phyloP scores from a whole-genome alignment of 805 yeast genomes.

The Candida insectorum region DNA sequence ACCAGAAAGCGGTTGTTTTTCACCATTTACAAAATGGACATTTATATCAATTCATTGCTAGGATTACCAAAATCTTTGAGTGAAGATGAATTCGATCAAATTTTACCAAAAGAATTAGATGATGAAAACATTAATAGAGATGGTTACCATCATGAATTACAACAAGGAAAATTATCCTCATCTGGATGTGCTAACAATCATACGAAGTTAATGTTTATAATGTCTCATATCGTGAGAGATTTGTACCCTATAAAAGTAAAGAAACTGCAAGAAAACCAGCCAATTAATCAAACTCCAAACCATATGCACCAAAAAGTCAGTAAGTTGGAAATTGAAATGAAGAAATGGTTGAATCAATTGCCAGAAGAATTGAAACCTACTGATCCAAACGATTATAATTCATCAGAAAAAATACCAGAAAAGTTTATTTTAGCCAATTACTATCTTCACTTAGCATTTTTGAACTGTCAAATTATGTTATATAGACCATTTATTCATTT shows the following conservation, averaged over 20 bases:
- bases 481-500: slow-evolving; percentile 89
- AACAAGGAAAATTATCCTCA: slow-evolving; percentile 57
- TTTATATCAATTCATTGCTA: slow-evolving; percentile 80
- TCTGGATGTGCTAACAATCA: slow-evolving; percentile 84
- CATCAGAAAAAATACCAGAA: slow-evolving; percentile 35
- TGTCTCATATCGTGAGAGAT: slow-evolving; percentile 67
- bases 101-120: slow-evolving; percentile 77
- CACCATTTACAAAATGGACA: slow-evolving; percentile 88
- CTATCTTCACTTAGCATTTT: slow-evolving; percentile 64
- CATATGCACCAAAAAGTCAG: slow-evolving; percentile 47
- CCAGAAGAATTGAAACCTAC: slow-evolving; percentile 74
- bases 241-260: slow-evolving; percentile 68
- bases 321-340: slow-evolving; percentile 63
- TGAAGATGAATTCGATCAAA: slow-evolving; percentile 84
- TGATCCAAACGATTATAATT: slow-evolving; percentile 42
- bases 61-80: slow-evolving; percentile 79
- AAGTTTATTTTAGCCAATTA: slow-evolving; percentile 72
- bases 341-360: slow-evolving; percentile 66
- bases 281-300: slow-evolving; percentile 21
- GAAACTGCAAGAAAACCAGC: slow-evolving; percentile 11
- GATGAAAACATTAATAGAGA: slow-evolving; percentile 78
- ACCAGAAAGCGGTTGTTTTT: slow-evolving; percentile 82
- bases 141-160: slow-evolving; percentile 48
- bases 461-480: slow-evolving; percentile 75
- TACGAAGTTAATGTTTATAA: slow-evolving; percentile 66